phyloP scores from a whole-genome alignment of 148 eudicot genomes.

The Nepenthes gracilis region DNA sequence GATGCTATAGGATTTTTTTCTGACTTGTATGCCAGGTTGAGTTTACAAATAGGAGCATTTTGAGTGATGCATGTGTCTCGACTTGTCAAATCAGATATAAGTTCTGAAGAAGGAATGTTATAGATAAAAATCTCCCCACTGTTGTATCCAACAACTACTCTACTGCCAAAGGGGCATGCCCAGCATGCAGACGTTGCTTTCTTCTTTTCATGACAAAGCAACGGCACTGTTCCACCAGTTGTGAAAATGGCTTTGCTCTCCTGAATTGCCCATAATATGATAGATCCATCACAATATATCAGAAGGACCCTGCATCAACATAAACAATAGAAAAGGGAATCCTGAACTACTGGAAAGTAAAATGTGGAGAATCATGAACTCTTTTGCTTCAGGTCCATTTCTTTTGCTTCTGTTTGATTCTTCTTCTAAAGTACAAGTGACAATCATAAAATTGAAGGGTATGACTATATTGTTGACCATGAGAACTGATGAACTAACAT shows the following conservation, averaged over 20 bases:
- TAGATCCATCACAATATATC: slow-evolving; percentile 64
- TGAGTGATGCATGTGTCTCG: slow-evolving; percentile 22
- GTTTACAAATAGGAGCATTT: slow-evolving; percentile 48
- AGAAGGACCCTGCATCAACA: slow-evolving; percentile 58
- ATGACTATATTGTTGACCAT: too few relatives aligned
- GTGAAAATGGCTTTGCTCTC: slow-evolving; percentile 62
- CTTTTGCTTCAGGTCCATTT: too few relatives aligned
- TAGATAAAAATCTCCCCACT: slow-evolving; percentile 71
- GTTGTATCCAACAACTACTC: slow-evolving; percentile 67
- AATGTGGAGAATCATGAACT: too few relatives aligned
- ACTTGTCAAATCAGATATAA: slow-evolving; percentile 18
- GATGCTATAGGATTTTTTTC: slow-evolving; percentile 66
- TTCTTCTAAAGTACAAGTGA: too few relatives aligned
- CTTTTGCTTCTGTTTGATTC: too few relatives aligned
- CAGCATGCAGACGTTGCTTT: slow-evolving; percentile 82
- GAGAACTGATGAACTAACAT: too few relatives aligned
- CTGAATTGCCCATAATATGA: slow-evolving; percentile 67
- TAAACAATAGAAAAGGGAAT: background rate
- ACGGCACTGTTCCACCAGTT: slow-evolving; percentile 28
- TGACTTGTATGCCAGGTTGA: slow-evolving; percentile 79
- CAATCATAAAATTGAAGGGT: too few relatives aligned
- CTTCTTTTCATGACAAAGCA: slow-evolving; percentile 52
- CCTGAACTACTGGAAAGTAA: too few relatives aligned
- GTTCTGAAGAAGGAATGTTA: slow-evolving; percentile 31
- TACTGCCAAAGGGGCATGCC: slow-evolving; percentile 82